Conservation (phyloP, 164 flowering plant genomes). For the Saururus chinensis region DNA sequence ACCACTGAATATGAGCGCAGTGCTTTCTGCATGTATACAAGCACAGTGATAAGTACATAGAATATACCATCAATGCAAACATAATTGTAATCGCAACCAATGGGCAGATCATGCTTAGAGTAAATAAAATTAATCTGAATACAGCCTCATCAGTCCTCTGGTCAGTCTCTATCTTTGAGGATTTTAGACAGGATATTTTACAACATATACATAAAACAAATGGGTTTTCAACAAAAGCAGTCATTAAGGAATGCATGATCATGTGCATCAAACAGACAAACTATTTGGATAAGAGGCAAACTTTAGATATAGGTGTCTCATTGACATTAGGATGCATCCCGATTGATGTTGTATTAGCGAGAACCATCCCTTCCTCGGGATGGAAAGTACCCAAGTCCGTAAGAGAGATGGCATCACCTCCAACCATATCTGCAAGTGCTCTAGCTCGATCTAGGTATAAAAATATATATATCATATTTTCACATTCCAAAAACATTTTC, state of each 20-base stretch:
- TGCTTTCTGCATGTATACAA: constrained; percentile 42
- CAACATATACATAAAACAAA: too few species aligned
- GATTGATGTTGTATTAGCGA: constrained; percentile 92
- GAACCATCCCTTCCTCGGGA: constrained; percentile 83
- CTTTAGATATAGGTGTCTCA: constrained; percentile 92
- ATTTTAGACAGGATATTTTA: background rate
- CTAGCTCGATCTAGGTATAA: constrained; percentile 53
- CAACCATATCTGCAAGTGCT: constrained; percentile 68
- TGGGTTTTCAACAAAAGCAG: background rate
- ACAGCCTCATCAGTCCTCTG: background rate
- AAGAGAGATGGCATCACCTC: constrained; percentile 72
- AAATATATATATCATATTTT: background rate
- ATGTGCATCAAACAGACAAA: background rate
- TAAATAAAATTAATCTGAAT: background rate
- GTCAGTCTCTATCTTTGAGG: background rate
- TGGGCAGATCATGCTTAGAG: background rate
- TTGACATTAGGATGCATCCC: constrained; percentile 89
- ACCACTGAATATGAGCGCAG: constrained; percentile 57
- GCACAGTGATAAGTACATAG: background rate
- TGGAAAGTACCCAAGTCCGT: constrained; percentile 47
- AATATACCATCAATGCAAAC: background rate
- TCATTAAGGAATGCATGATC: background rate
- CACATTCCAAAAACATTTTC: background rate
- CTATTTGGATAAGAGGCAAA: constrained; percentile 13
- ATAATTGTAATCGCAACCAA: background rate